Conservation (phyloP, 2,329 filamentous ascomycete species). For the Westerdykella aurantiaca region DNA sequence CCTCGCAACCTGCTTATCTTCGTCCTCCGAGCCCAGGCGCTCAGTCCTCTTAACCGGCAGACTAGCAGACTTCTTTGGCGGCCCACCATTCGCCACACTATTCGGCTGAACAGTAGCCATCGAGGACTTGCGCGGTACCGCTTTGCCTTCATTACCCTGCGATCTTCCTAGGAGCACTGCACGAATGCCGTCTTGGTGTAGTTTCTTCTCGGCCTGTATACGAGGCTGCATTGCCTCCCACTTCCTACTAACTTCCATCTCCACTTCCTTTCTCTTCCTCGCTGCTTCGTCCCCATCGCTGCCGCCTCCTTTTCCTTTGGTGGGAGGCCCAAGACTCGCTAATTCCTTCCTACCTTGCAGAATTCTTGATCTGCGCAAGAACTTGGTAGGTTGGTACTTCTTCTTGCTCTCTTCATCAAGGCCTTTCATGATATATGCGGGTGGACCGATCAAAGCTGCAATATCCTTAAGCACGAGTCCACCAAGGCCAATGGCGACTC, state of each 20-base stretch:
- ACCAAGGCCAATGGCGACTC: slow-evolving; percentile 57
- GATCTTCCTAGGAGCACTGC: slow-evolving; percentile 21
- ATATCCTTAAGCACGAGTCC: slow-evolving; percentile 62
- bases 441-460: slow-evolving; percentile 54
- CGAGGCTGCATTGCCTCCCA: slow-evolving; percentile 23
- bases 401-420: slow-evolving; percentile 56
- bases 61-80: background rate
- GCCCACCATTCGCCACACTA: background rate
- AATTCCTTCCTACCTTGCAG: slow-evolving; percentile 46
- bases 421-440: slow-evolving; percentile 61
- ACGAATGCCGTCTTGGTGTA: slow-evolving; percentile 18
- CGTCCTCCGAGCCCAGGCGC: background rate
- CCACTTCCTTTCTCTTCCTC: slow-evolving; percentile 29
- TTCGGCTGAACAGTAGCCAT: background rate
- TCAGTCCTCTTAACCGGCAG: background rate
- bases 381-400: slow-evolving; percentile 48
- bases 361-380: slow-evolving; percentile 55
- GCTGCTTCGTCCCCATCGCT: slow-evolving; percentile 1
- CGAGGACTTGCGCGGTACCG: slow-evolving; percentile 18
- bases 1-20: background rate
- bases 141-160: slow-evolving; percentile 24
- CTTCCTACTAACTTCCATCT: slow-evolving; percentile 13
- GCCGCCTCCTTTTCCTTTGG: slow-evolving; percentile 1
- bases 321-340: slow-evolving; percentile 11
- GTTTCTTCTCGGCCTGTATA: slow-evolving; percentile 22